These are phyloP conservation scores for Aciculoconidium aculeatum DNA, from an alignment of 805 yeast genomes.

Conservation along the genomic window DNA sequence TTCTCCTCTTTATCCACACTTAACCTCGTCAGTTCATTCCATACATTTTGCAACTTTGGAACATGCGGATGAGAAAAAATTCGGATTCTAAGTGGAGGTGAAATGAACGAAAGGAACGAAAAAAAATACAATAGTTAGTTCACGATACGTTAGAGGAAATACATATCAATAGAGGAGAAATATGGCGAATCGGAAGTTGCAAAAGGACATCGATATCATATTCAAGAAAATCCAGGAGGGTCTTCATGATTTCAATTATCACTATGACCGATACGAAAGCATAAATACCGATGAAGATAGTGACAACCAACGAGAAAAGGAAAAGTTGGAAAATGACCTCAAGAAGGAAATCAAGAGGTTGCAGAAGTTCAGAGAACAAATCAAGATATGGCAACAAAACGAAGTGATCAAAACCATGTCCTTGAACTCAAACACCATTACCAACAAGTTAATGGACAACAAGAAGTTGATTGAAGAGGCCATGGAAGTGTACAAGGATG, in stretches of 20 bases:
- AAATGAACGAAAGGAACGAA: no score
- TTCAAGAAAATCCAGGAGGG: slow-evolving; percentile 43
- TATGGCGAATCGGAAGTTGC: slow-evolving; percentile 5
- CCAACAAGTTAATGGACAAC: slow-evolving; percentile 28
- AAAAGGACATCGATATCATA: slow-evolving; percentile 17
- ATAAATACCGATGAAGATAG: slow-evolving; percentile 23
- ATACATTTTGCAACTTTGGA: no score
- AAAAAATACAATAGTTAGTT: background rate
- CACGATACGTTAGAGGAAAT: no score
- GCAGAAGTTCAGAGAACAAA: slow-evolving; percentile 41
- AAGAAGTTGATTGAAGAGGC: slow-evolving; percentile 38
- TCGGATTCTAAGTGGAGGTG: no score
- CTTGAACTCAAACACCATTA: slow-evolving; percentile 8
- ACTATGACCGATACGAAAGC: slow-evolving; percentile 38
- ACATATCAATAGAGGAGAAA: background rate
- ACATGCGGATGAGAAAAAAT: no score
- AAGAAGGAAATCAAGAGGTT: slow-evolving; percentile 42
- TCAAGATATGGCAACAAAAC: slow-evolving; percentile 40
- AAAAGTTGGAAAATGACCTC: slow-evolving; percentile 37
- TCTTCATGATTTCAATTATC: slow-evolving; percentile 39
- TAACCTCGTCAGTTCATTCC: no score
- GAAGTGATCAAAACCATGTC: slow-evolving; percentile 12
- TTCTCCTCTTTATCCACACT: no score
- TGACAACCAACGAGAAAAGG: slow-evolving; percentile 40
- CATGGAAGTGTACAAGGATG: slow-evolving; percentile 41